Percentiles rank a stretch among this genome's conserved stretches.
phyloP scores from a whole-genome alignment of 2,329 filamentous ascomycete species.

The Fusarium incarnatum region DNA sequence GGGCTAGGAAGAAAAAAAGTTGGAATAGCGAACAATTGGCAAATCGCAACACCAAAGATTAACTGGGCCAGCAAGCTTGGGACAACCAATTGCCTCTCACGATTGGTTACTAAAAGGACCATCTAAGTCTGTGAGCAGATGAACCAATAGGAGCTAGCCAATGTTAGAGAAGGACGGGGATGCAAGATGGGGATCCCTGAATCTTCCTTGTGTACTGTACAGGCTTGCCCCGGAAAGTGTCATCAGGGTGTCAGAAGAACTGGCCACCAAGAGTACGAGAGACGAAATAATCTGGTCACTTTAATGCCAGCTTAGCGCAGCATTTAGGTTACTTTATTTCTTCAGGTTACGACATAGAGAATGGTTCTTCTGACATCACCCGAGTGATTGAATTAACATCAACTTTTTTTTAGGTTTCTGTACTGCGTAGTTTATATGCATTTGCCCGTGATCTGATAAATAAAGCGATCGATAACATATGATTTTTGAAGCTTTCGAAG shows the following conservation, averaged over 20 bases:
- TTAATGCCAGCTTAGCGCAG: too few species aligned
- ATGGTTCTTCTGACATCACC: neutral
- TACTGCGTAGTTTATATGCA: too few species aligned
- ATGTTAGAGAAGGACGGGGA: conserved; percentile 1
- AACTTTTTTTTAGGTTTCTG: neutral
- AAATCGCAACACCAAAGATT: conserved; percentile 10
- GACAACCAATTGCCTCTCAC: conserved; percentile 10
- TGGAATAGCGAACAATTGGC: conserved; percentile 24
- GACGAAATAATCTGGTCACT: neutral
- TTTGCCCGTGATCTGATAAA: neutral
- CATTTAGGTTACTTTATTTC: too few species aligned
- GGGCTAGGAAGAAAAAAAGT: conserved; percentile 13
- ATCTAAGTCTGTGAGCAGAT: neutral
- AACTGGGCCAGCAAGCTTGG: conserved; percentile 4
- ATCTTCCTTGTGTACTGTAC: neutral
- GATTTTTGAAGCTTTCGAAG: neutral
- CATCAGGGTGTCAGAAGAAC: neutral
- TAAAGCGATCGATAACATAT: neutral
- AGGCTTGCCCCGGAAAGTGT: conserved; percentile 22
- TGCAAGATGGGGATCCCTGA: conserved; percentile 28
- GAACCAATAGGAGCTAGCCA: conserved; percentile 15
- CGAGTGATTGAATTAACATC: conserved; percentile 11
- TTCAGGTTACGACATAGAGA: too few species aligned
- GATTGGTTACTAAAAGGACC: conserved; percentile 18
- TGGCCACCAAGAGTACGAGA: neutral